Percentiles rank a stretch among this genome's conserved stretches.
These are phyloP conservation scores for Malus sylvestris DNA, from an alignment of 306 rosid genomes.

Conservation along the genomic window DNA sequence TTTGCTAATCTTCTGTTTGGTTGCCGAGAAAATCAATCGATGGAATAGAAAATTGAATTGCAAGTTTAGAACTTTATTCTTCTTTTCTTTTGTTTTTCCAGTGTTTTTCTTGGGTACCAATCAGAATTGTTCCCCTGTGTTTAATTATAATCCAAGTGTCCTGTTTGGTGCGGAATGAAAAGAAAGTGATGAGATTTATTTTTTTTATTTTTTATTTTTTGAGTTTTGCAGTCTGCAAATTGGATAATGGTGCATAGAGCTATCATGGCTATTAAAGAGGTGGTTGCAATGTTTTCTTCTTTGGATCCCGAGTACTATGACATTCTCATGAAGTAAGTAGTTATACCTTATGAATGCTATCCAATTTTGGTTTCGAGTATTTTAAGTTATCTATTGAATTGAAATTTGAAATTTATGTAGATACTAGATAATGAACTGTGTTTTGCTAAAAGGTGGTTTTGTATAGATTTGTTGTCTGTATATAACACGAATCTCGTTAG, in stretches of 20 bases:
- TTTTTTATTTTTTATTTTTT: background rate
- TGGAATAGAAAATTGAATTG: background rate
- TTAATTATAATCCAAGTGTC: background rate
- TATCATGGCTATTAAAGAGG: slow-evolving; percentile 93
- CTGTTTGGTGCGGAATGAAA: background rate
- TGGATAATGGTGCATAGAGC: slow-evolving; percentile 97
- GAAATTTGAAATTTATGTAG: background rate
- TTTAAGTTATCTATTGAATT: background rate
- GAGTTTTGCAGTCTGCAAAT: slow-evolving; percentile 66
- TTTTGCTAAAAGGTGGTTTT: background rate
- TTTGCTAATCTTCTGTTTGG: background rate
- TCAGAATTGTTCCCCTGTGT: background rate
- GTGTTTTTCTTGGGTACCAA: background rate
- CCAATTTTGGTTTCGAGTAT: background rate
- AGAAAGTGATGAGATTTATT: background rate
- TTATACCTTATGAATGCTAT: background rate
- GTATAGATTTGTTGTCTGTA: background rate
- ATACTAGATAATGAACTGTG: background rate
- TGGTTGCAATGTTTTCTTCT: slow-evolving; percentile 36
- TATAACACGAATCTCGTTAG: too few species aligned
- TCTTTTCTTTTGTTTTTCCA: background rate
- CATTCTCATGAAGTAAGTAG: slow-evolving; percentile 84
- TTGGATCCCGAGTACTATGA: slow-evolving; percentile 98
- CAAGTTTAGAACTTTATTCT: background rate
- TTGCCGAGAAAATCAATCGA: background rate